phyloP scores from a whole-genome alignment of 306 rosid genomes.

The Lathyrus aphaca region DNA sequence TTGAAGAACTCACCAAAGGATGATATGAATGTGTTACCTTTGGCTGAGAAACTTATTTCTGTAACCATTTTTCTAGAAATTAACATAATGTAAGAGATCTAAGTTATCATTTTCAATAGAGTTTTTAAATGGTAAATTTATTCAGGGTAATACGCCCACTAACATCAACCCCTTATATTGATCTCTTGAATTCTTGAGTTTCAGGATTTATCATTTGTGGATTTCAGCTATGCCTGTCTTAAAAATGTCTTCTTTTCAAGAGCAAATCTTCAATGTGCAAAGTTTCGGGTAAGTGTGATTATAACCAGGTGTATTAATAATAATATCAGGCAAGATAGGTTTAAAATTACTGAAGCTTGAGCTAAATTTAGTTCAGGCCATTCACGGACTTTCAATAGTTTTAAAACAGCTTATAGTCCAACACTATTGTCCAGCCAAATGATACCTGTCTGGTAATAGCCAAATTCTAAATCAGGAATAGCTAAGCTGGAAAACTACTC shows the following conservation, averaged over 20 bases:
- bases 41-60: slow-evolving; percentile 8
- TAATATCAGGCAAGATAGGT: not conserved
- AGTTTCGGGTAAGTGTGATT: slow-evolving; percentile 76
- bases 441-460: not conserved
- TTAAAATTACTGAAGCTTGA: slow-evolving; percentile 26
- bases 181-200: slow-evolving; percentile 37
- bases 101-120: slow-evolving; percentile 20
- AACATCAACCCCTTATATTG: slow-evolving; percentile 24
- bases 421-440: slow-evolving; percentile 16
- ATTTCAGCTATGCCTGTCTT: slow-evolving; percentile 95
- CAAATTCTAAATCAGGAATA: too few species aligned
- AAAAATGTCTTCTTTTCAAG: slow-evolving; percentile 86
- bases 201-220: slow-evolving; percentile 87
- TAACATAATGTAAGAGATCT: slow-evolving; percentile 1
- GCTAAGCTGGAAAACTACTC: too few species aligned
- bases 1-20: slow-evolving; percentile 22
- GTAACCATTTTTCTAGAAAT: slow-evolving; percentile 5
- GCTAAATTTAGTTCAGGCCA: slow-evolving; percentile 22
- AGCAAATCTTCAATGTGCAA: slow-evolving; percentile 87
- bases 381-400: slow-evolving; percentile 25
- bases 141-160: slow-evolving; percentile 30
- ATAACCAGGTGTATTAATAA: not conserved
- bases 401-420: slow-evolving; percentile 8
- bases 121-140: not conserved
- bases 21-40: slow-evolving; percentile 20